Evolutionary conservation across 2,329 filamentous ascomycete species (phyloP), one percentile per base, ranked within the genome.

Genomic region (Hypoxylon sp.): DNA sequence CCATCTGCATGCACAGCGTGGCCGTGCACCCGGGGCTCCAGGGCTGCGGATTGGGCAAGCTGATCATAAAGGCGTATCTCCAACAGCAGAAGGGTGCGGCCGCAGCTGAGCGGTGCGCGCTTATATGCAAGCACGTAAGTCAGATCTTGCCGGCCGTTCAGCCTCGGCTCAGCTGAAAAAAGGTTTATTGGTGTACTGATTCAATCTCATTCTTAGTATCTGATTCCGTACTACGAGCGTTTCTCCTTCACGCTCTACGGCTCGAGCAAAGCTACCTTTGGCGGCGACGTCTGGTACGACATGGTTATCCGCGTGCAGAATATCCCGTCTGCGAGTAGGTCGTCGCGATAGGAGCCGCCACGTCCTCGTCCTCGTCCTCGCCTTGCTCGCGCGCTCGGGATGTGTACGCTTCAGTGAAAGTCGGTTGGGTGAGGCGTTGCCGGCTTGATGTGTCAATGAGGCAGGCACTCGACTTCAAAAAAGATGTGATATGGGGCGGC

Each of bases 1-100:
- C 92, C 0, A 84, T 97, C 57, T 92, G 88, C 57, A 79, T 97
- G 51, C 94, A 97, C 78, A 94, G 91, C 0, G 83, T 97, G 4
- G 92, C 91, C 17, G 89, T 97, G 5, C 82, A 91, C 56, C 92
- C 92, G 0, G 86, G 89, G 62, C 87, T 93, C 59, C 92, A 95
- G 68, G 83, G 87, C 32, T 87, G 88, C 59, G 91, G 92, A 1
- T 81, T 97, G 2, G 94, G 91, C 15, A 88, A 85, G 66, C 87
- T 89, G 19, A 79, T 96, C 62, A 82, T 97, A 80, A 89, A 87
- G 76, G 85, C 89, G 3, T 97, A 93, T 73, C 83, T 94, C 57
- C 89, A 94, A 74, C 86, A 91, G 55, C 90, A 95, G 78, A 88
- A 87, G 72, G 85, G 87, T 63, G 86, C 89, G 1, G 88, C 84